These are phyloP conservation scores for Diutina catenulata DNA, from an alignment of 1,139 yeast species.

Conservation along the genomic window DNA sequence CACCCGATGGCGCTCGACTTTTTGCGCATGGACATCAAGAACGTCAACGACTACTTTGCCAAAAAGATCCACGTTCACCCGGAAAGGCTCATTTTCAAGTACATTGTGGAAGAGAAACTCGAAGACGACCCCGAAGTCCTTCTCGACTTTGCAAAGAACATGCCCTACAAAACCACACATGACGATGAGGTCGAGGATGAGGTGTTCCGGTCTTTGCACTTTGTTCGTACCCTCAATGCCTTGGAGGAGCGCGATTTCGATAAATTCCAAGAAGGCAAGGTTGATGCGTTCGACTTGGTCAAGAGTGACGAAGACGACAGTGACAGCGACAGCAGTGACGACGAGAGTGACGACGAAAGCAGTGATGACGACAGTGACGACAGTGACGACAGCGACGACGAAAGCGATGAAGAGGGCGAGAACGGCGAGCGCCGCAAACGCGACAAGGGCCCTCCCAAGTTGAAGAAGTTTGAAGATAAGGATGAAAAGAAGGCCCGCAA, in stretches of 20 bases:
- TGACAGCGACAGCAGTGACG: conserved; percentile 11
- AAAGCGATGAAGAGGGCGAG: conserved; percentile 7
- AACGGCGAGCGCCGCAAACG: too few relatives aligned
- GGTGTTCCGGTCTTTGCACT: conserved; percentile 75
- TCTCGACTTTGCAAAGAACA: background rate
- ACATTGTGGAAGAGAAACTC: conserved; percentile 23
- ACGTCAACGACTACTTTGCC: conserved; percentile 78
- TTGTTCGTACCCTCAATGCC: conserved; percentile 64
- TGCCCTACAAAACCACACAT: background rate
- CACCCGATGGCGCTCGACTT: conserved; percentile 96
- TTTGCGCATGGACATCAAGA: conserved; percentile 93
- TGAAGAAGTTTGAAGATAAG: conserved; percentile 65
- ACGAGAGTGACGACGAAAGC: conserved; percentile 10
- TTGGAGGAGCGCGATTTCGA: conserved; percentile 83
- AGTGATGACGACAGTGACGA: conserved; percentile 16
- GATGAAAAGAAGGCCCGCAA: conserved; percentile 79
- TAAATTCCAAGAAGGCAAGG: conserved; percentile 70
- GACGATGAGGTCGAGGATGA: conserved; percentile 60
- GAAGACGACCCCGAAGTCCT: conserved; percentile 19
- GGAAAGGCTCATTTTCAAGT: conserved; percentile 72
- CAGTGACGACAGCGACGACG: conserved; percentile 23
- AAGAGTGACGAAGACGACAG: conserved; percentile 37
- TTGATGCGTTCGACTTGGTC: conserved; percentile 22
- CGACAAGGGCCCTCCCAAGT: conserved; percentile 10
- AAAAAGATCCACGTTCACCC: conserved; percentile 67